phyloP scores from a whole-genome alignment of 768 basidiomycete species.

The Paxillus ammoniavirescens region DNA sequence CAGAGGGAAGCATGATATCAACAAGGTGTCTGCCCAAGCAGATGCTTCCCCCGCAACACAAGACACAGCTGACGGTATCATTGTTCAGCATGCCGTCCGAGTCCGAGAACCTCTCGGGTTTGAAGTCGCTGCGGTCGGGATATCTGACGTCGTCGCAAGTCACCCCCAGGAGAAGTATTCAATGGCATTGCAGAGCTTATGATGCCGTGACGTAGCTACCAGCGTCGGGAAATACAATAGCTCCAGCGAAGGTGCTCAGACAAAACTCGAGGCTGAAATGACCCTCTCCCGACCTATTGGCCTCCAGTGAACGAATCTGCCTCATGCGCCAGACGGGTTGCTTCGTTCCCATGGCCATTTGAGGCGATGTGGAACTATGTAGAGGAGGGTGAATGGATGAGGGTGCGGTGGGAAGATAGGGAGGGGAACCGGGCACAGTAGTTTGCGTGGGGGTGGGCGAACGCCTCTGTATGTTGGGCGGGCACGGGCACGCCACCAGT shows the following conservation, averaged over 20 bases:
- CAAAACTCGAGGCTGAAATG: neutral
- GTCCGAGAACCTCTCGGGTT: slow-evolving; percentile 35
- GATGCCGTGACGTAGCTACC: slow-evolving; percentile 14
- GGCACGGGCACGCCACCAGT: no score
- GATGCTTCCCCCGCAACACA: slow-evolving; percentile 2
- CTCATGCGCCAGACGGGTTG: neutral
- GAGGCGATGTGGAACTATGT: no score
- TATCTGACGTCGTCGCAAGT: slow-evolving; percentile 29
- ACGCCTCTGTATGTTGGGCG: no score
- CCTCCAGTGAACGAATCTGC: neutral
- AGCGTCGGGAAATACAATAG: slow-evolving; percentile 27
- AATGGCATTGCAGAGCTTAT: neutral
- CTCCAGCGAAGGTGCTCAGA: slow-evolving; percentile 14
- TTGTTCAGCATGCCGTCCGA: neutral
- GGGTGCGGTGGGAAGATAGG: no score
- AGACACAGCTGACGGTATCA: slow-evolving; percentile 1
- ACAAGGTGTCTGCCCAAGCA: slow-evolving; percentile 1
- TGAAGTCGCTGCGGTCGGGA: slow-evolving; percentile 33
- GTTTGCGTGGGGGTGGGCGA: no score
- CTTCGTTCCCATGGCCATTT: no score
- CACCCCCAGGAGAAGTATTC: slow-evolving; percentile 29
- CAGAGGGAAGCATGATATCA: slow-evolving; percentile 5
- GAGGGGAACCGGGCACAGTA: no score
- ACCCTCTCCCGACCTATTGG: neutral
- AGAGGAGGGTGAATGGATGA: no score